Conservation (phyloP, 192 early-diverging fungal species). For the Entomortierella beljakovae region DNA sequence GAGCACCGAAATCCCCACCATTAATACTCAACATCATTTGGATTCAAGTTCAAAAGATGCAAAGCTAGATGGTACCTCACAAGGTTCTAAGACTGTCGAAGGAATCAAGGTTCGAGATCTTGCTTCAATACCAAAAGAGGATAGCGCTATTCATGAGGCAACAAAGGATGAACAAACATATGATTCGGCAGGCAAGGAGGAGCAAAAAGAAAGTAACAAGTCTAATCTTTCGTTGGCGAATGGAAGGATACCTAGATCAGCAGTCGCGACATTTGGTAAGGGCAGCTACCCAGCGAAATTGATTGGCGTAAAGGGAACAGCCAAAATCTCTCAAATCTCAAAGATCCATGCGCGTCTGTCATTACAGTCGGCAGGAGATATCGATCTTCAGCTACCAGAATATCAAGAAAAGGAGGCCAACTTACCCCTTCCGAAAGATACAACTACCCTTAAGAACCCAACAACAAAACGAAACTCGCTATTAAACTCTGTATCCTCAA, state of each 20-base stretch:
- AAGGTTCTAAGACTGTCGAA: neutral
- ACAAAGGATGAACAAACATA: neutral
- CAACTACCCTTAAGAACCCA: neutral
- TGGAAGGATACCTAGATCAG: constrained; percentile 9
- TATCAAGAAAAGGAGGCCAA: neutral
- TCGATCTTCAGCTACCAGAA: neutral
- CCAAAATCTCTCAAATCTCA: constrained; percentile 29
- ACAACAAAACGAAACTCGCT: constrained; percentile 31
- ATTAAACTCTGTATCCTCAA: constrained; percentile 7
- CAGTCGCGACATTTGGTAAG: constrained; percentile 3
- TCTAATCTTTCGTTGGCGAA: neutral
- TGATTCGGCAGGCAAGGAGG: neutral
- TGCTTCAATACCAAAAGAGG: constrained; percentile 3
- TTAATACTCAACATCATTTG: too few relatives aligned
- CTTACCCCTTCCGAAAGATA: neutral
- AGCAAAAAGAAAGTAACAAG: neutral
- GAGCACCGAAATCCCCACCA: too few relatives aligned
- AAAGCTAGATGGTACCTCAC: too few relatives aligned
- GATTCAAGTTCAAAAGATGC: too few relatives aligned
- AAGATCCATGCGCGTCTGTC: constrained; percentile 37
- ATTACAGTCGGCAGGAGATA: constrained; percentile 24
- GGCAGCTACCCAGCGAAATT: constrained; percentile 44
- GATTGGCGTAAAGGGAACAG: constrained; percentile 2
- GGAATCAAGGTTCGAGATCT: constrained; percentile 3
- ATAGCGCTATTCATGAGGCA: neutral